Percentiles rank a stretch among this genome's conserved stretches.
These are phyloP conservation scores for Raddia guianensis DNA, from an alignment of 176 grass and related monocot genomes.

Conservation along the genomic window DNA sequence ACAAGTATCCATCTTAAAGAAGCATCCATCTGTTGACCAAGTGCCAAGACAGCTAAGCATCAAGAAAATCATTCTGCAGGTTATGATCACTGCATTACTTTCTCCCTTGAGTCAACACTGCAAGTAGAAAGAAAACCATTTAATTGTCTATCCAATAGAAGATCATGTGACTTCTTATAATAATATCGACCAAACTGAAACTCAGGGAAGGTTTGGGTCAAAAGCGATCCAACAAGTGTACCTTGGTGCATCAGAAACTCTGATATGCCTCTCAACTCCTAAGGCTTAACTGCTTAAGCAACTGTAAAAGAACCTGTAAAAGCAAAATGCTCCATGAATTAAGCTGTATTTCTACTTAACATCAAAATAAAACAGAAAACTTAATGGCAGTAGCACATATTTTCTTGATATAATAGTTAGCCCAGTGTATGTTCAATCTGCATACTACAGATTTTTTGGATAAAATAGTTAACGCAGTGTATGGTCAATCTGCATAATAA, in stretches of 20 bases:
- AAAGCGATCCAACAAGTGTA: not conserved
- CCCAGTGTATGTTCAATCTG: not conserved
- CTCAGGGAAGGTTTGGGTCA: not conserved
- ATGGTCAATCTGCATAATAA: no score
- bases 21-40: conserved; percentile 18
- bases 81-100: conserved; percentile 14
- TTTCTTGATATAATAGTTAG: conserved; percentile 8
- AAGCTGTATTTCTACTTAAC: not conserved
- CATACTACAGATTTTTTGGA: no score
- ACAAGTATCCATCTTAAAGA: conserved; percentile 13
- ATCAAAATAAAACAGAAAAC: conserved; percentile 11
- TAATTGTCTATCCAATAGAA: conserved; percentile 30
- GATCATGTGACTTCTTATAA: conserved; percentile 17
- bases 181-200: conserved; percentile 22
- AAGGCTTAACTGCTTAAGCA: not conserved
- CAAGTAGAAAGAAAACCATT: not conserved
- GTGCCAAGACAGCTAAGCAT: conserved; percentile 30
- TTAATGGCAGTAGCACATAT: not conserved
- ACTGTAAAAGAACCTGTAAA: conserved; percentile 41
- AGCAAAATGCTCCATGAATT: conserved; percentile 20
- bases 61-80: conserved; percentile 30
- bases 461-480: no score
- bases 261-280: not conserved
- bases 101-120: conserved; percentile 10
- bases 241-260: conserved; percentile 23